phyloP scores from a whole-genome alignment of 805 yeast species.

The Pichia membranifaciens region DNA sequence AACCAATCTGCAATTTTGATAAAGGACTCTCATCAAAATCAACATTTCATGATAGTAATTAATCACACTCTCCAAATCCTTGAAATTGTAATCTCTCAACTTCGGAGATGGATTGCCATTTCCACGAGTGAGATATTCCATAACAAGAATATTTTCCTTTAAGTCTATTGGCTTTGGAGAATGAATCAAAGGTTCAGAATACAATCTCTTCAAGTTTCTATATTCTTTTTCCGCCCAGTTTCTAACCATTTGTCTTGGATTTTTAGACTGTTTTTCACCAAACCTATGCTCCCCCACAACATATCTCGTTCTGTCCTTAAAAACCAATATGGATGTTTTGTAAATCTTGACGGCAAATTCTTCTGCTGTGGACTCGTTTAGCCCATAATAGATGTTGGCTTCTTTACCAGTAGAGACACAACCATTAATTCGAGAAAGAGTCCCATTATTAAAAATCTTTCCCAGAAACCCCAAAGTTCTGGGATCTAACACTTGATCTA shows the following conservation, averaged over 20 bases:
- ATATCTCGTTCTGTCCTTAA: conserved; percentile 92
- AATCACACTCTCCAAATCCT: conserved; percentile 57
- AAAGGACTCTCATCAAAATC: conserved; percentile 79
- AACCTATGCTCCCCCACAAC: conserved; percentile 95
- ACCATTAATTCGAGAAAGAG: conserved; percentile 82
- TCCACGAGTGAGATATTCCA: conserved; percentile 82
- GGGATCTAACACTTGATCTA: conserved; percentile 94
- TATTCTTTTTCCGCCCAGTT: conserved; percentile 99
- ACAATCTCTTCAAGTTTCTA: conserved; percentile 79
- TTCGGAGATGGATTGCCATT: conserved; percentile 89
- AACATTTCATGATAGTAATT: conserved; percentile 72
- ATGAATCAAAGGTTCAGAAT: conserved; percentile 68
- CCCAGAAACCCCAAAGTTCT: conserved; percentile 80
- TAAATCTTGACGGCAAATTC: conserved; percentile 89
- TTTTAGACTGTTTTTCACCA: conserved; percentile 76
- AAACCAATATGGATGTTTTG: conserved; percentile 94
- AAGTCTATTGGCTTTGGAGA: conserved; percentile 89
- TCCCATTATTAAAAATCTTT: conserved; percentile 76
- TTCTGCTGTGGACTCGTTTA: conserved; percentile 36
- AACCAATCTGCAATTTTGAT: conserved; percentile 80
- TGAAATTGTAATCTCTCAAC: conserved; percentile 74
- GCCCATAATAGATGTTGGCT: conserved; percentile 94
- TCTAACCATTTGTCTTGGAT: conserved; percentile 95
- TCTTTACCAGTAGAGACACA: conserved; percentile 96
- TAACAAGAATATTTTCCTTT: conserved; percentile 83